Evolutionary conservation across 202 grass and related monocot species (phyloP).

Genomic region (Carex arenaria): DNA sequence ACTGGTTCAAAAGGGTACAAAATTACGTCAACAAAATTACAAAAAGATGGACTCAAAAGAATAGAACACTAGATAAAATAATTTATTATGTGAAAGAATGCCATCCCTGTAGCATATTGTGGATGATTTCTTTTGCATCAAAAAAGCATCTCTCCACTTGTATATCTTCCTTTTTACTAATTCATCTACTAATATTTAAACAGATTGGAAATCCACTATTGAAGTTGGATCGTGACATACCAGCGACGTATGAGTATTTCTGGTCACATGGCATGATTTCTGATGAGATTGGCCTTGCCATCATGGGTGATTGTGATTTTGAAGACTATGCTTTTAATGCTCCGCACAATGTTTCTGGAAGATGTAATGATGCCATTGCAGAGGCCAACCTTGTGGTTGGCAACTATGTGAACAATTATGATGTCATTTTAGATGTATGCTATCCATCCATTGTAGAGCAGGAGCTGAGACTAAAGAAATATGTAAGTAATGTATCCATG

Average conservation of each 20-base stretch:
- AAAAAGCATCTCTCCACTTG: background rate
- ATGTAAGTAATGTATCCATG: slow-evolving; percentile 45
- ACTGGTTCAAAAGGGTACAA: background rate
- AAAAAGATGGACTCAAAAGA: background rate
- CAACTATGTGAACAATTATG: slow-evolving; percentile 78
- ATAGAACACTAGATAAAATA: background rate
- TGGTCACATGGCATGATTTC: slow-evolving; percentile 99
- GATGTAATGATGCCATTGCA: slow-evolving; percentile 67
- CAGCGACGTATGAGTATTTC: slow-evolving; percentile 87
- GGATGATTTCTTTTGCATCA: background rate
- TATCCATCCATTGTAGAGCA: slow-evolving; percentile 95
- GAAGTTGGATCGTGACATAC: slow-evolving; percentile 80
- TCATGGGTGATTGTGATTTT: slow-evolving; percentile 74
- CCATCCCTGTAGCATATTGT: background rate
- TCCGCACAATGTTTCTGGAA: slow-evolving; percentile 69
- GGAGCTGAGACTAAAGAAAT: slow-evolving; percentile 83
- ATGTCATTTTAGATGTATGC: slow-evolving; percentile 89
- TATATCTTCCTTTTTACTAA: background rate
- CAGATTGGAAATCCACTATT: slow-evolving; percentile 94
- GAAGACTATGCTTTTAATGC: slow-evolving; percentile 74
- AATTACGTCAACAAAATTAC: background rate
- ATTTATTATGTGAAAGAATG: background rate
- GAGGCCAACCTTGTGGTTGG: slow-evolving; percentile 66
- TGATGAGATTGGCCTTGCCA: slow-evolving; percentile 78
- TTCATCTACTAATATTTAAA: slow-evolving; percentile 16